These are phyloP conservation scores for Backusella tarrabulga DNA, from an alignment of 192 early-diverging fungal genomes.

Conservation along the genomic window DNA sequence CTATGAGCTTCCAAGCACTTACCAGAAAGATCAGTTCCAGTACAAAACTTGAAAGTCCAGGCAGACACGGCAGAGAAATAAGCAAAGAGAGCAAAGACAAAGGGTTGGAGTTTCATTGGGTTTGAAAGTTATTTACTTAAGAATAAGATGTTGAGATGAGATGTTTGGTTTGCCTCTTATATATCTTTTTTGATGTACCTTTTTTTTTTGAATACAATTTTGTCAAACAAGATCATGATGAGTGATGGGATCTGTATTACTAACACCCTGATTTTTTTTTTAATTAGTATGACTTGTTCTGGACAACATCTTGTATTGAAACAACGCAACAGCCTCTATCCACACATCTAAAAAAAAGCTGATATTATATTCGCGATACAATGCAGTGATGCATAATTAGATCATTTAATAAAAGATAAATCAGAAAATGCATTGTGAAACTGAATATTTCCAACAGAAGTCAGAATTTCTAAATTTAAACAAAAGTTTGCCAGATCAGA, in stretches of 20 bases:
- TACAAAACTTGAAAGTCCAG: neutral
- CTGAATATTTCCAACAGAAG: neutral
- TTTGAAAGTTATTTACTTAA: neutral
- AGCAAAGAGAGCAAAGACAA: neutral
- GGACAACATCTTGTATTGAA: neutral
- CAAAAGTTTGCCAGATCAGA: neutral
- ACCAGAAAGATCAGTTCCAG: neutral
- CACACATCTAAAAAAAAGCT: neutral
- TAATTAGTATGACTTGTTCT: neutral
- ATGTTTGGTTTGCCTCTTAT: neutral
- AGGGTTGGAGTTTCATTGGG: neutral
- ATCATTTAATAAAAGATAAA: neutral
- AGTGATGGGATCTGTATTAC: neutral
- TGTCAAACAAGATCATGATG: neutral
- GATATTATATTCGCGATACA: neutral
- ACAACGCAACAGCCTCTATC: neutral
- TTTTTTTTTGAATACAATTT: neutral
- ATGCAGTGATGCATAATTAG: neutral
- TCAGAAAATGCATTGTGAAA: neutral
- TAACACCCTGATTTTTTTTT: neutral
- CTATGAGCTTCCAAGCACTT: neutral
- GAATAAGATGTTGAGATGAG: neutral
- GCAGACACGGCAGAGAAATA: neutral
- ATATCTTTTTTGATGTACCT: neutral
- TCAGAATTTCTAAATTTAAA: neutral